Evolutionary conservation across 495 filamentous ascomycete species (phyloP).

Genomic region (Niebla homalea): DNA sequence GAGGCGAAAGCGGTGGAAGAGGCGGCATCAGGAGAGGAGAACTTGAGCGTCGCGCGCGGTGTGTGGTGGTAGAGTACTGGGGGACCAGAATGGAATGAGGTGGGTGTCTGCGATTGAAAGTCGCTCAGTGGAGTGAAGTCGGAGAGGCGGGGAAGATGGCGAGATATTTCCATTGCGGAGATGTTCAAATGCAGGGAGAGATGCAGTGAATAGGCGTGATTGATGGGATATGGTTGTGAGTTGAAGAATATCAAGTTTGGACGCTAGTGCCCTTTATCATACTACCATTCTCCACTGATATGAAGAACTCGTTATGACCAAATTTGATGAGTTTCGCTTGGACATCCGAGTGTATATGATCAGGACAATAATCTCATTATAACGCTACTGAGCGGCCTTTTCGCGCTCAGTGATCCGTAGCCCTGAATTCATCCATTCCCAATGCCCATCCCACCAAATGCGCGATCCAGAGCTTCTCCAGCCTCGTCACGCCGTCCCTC

Average conservation of each 20-base stretch:
- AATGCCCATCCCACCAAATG: conserved; percentile 59
- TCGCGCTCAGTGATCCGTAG: too few relatives aligned
- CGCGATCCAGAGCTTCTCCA: conserved; percentile 77
- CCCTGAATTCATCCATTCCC: too few relatives aligned
- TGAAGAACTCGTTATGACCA: too few relatives aligned
- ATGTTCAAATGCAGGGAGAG: too few relatives aligned
- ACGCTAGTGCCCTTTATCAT: too few relatives aligned
- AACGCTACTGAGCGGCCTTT: too few relatives aligned
- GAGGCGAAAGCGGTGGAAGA: conserved; percentile 40
- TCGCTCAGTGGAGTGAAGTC: conserved; percentile 61
- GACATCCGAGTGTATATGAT: too few relatives aligned
- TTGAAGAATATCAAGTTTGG: too few relatives aligned
- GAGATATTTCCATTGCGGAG: conserved; percentile 41
- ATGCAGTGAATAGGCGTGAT: too few relatives aligned
- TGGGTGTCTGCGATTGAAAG: conserved; percentile 75
- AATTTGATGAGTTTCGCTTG: too few relatives aligned
- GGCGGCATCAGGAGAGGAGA: conserved; percentile 25
- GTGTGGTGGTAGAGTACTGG: conserved; percentile 67
- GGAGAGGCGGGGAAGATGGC: conserved; percentile 31
- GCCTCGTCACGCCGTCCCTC: conserved; percentile 38
- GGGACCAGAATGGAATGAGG: conserved; percentile 65
- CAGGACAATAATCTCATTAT: too few relatives aligned
- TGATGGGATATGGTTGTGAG: not conserved
- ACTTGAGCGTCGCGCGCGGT: conserved; percentile 10
- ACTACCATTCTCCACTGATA: too few relatives aligned